Percentiles rank a stretch among this genome's conserved stretches.
Conservation (phyloP, 306 rosid genomes). For the cucumber (Cucumis sativus) region Cucumber_9930_V3 NC_026657.2:30077501-30078000, state of each 20-base stretch:
- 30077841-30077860: too few relatives aligned
- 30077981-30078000: too few relatives aligned
- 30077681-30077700: not conserved
- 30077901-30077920: too few relatives aligned
- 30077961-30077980: too few relatives aligned
- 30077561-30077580: not conserved
- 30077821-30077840: too few relatives aligned
- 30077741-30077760: not conserved
- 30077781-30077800: too few relatives aligned
- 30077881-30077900: too few relatives aligned
- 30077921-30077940: too few relatives aligned
- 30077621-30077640: not conserved
- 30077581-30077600: not conserved
- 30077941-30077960: too few relatives aligned
- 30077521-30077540: not conserved
- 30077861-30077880: too few relatives aligned
- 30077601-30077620: not conserved
- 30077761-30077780: too few relatives aligned
- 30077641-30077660: conserved; percentile 1
- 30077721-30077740: not conserved
- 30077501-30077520: not conserved
- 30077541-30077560: not conserved
- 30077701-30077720: not conserved
- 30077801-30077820: too few relatives aligned
- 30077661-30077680: not conserved